phyloP scores from a whole-genome alignment of 495 filamentous ascomycete genomes.

The Aspergillus diversus region DNA sequence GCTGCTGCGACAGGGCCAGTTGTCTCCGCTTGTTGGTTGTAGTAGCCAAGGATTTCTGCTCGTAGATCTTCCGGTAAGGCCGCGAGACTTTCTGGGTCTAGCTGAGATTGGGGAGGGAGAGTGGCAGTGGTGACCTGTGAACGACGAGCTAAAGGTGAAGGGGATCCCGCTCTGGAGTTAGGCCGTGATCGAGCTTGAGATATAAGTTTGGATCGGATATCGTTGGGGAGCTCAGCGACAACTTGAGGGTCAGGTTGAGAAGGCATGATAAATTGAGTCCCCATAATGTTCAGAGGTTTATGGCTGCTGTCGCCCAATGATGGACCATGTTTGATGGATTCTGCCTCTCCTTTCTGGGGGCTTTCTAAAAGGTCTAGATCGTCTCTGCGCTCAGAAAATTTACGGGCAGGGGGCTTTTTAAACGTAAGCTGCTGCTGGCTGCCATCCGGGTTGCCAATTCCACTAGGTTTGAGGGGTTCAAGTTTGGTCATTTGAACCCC shows the following conservation, averaged over 20 bases:
- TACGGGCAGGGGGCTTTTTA: slow-evolving; percentile 46
- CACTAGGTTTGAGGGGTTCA: slow-evolving; percentile 67
- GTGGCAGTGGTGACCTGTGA: slow-evolving; percentile 20
- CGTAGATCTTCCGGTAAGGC: slow-evolving; percentile 83
- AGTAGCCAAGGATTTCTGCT: slow-evolving; percentile 74
- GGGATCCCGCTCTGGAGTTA: slow-evolving; percentile 32
- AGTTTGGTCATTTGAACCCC: slow-evolving; percentile 92
- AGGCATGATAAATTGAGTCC: slow-evolving; percentile 88
- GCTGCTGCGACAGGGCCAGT: slow-evolving; percentile 42
- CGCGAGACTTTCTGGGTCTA: slow-evolving; percentile 74
- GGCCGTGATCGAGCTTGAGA: slow-evolving; percentile 47
- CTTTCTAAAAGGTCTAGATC: slow-evolving; percentile 65
- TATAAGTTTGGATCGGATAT: slow-evolving; percentile 76
- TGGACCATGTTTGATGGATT: slow-evolving; percentile 45
- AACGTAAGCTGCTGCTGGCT: slow-evolving; percentile 69
- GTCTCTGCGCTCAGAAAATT: slow-evolving; percentile 25
- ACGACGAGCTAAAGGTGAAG: slow-evolving; percentile 35
- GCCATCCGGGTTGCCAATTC: slow-evolving; percentile 47
- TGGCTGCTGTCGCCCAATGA: slow-evolving; percentile 58
- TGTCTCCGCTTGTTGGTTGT: slow-evolving; percentile 39
- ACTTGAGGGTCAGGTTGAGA: slow-evolving; percentile 75
- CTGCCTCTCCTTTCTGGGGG: slow-evolving; percentile 65
- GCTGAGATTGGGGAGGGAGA: slow-evolving; percentile 57
- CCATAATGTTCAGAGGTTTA: slow-evolving; percentile 73
- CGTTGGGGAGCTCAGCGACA: slow-evolving; percentile 74